A percentile compares a stretch with the other conserved stretches of the same genome.
phyloP scores from a whole-genome alignment of 495 filamentous ascomycete genomes.

The Aspergillus bridgeri region DNA sequence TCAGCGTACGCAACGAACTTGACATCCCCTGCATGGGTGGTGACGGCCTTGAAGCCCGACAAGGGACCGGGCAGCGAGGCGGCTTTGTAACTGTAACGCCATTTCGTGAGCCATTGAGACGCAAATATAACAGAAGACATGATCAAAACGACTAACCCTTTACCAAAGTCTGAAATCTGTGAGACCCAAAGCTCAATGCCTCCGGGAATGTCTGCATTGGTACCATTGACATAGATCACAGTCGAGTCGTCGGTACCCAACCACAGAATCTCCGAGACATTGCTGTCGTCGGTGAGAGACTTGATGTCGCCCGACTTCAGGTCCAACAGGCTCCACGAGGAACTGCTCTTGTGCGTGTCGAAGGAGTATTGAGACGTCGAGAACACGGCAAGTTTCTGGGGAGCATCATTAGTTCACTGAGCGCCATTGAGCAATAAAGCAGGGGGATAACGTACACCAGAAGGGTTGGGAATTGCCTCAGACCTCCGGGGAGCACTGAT shows the following conservation, averaged over 20 bases:
- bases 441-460: slow-evolving; percentile 25
- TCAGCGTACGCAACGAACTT: slow-evolving; percentile 60
- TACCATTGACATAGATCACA: slow-evolving; percentile 46
- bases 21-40: slow-evolving; percentile 50
- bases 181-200: slow-evolving; percentile 43
- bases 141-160: slow-evolving; percentile 19
- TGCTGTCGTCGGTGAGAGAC: slow-evolving; percentile 36
- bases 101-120: neutral
- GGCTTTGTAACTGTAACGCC: slow-evolving; percentile 46
- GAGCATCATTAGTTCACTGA: neutral
- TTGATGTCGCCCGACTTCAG: slow-evolving; percentile 35
- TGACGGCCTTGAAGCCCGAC: slow-evolving; percentile 63
- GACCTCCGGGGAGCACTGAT: slow-evolving; percentile 34
- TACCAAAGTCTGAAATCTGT: slow-evolving; percentile 24
- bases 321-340: slow-evolving; percentile 38
- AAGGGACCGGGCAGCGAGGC: slow-evolving; percentile 56
- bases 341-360: slow-evolving; percentile 29
- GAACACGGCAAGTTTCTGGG: slow-evolving; percentile 31
- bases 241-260: slow-evolving; percentile 37
- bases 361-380: slow-evolving; percentile 45
- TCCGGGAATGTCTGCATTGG: slow-evolving; percentile 40
- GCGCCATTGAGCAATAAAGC: neutral
- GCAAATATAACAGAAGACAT: neutral
- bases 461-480: slow-evolving; percentile 37
- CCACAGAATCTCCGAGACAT: slow-evolving; percentile 45